Percentiles rank a stretch among this genome's conserved stretches.
Evolutionary conservation across 768 basidiomycete species (phyloP).

Genomic region (Gloeophyllum trabeum): DNA sequence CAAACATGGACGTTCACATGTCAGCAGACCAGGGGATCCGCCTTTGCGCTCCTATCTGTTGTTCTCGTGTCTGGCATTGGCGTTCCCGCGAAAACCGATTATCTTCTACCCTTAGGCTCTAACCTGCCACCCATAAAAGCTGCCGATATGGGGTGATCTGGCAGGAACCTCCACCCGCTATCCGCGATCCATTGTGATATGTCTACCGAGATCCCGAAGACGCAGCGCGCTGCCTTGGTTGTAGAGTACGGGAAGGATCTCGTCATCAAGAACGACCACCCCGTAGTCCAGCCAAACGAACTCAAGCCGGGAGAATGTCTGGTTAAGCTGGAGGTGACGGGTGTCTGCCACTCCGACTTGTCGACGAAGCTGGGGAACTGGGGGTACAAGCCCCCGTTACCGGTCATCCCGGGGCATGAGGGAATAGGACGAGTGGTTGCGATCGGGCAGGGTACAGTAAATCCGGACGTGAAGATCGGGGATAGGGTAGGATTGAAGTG

Average conservation of each 20-base stretch:
- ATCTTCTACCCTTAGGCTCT: no score
- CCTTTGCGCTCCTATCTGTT: no score
- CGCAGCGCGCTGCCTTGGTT: conserved; percentile 17
- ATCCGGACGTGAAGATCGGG: conserved; percentile 22
- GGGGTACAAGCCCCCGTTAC: conserved; percentile 10
- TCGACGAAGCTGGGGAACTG: conserved; percentile 30
- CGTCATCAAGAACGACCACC: neutral
- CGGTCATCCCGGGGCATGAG: conserved; percentile 31
- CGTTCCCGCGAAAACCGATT: no score
- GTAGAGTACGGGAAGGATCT: conserved; percentile 6
- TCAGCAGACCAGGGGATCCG: no score
- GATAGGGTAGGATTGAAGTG: conserved; percentile 9
- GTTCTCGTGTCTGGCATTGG: no score
- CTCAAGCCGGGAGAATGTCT: conserved; percentile 19
- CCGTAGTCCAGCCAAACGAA: conserved; percentile 3
- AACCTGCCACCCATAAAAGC: no score
- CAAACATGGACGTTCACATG: no score
- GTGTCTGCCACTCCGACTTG: conserved; percentile 32
- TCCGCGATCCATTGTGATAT: neutral
- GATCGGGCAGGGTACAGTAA: conserved; percentile 22
- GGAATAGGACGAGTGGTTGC: conserved; percentile 35
- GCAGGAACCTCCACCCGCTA: no score
- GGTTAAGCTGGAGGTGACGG: conserved; percentile 28
- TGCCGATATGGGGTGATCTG: no score
- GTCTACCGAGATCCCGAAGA: conserved; percentile 6